Conservation (phyloP, 768 basidiomycete species). For the Suillus variegatus region DNA sequence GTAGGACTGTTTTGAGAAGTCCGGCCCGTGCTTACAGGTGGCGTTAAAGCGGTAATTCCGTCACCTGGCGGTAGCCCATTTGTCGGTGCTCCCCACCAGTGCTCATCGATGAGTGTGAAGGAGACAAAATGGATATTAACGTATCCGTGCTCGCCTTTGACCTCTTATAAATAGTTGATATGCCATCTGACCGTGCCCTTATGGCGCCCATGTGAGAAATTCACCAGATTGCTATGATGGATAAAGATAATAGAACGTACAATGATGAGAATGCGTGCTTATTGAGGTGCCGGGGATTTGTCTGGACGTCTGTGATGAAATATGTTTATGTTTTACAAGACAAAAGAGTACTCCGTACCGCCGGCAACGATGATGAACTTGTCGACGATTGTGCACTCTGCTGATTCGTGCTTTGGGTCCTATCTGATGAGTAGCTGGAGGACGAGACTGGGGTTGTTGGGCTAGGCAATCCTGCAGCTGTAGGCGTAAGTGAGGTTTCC, state of each 20-base stretch:
- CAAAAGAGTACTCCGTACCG: neutral
- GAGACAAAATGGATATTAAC: neutral
- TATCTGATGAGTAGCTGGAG: neutral
- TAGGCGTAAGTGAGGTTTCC: neutral
- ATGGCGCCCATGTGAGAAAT: slow-evolving; percentile 4
- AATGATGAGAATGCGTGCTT: neutral
- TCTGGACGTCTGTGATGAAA: neutral
- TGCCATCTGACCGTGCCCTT: slow-evolving; percentile 6
- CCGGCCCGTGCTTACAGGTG: neutral
- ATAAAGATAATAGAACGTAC: slow-evolving; percentile 5
- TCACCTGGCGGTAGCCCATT: neutral
- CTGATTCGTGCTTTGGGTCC: neutral
- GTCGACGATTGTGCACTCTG: neutral
- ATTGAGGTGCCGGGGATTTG: neutral
- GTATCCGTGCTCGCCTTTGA: neutral
- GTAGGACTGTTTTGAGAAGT: neutral
- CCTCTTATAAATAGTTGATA: slow-evolving; percentile 4
- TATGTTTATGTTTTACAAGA: neutral
- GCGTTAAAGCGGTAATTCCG: too few species aligned
- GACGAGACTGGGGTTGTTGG: neutral
- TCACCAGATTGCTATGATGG: neutral
- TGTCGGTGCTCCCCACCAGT: neutral
- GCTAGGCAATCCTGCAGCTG: neutral
- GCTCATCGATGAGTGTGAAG: neutral
- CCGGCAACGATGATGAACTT: neutral